Conservation (phyloP, 2,329 filamentous ascomycete species). For the Graphilbum fragrans region DNA sequence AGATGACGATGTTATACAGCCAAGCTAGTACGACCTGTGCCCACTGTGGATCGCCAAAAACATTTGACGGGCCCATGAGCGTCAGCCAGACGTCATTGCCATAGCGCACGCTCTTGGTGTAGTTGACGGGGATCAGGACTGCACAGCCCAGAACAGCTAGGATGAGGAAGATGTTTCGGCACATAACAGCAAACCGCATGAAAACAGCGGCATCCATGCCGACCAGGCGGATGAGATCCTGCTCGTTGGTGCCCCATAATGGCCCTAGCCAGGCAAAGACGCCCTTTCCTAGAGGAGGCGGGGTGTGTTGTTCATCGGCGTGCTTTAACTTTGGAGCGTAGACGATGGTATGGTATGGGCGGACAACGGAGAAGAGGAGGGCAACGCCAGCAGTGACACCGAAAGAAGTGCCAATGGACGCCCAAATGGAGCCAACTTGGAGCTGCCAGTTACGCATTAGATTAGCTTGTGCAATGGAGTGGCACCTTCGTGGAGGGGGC, state of each 20-base stretch:
- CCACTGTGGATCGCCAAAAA: slow-evolving; percentile 43
- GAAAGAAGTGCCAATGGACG: slow-evolving; percentile 70
- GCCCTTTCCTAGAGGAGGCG: slow-evolving; percentile 76
- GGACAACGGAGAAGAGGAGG: slow-evolving; percentile 73
- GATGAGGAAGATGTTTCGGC: slow-evolving; percentile 73
- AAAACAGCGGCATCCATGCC: slow-evolving; percentile 90
- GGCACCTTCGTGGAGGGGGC: too few relatives aligned
- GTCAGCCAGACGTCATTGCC: slow-evolving; percentile 34
- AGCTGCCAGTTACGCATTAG: slow-evolving; percentile 20
- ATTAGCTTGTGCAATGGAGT: neutral
- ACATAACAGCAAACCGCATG: slow-evolving; percentile 80
- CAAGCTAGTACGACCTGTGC: slow-evolving; percentile 46
- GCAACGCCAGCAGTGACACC: slow-evolving; percentile 63
- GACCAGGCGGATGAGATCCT: slow-evolving; percentile 64
- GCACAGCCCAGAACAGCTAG: slow-evolving; percentile 61
- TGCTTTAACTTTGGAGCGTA: slow-evolving; percentile 93
- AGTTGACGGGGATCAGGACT: slow-evolving; percentile 73
- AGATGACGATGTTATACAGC: slow-evolving; percentile 62
- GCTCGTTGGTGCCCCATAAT: slow-evolving; percentile 65
- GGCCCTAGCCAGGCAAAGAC: slow-evolving; percentile 79
- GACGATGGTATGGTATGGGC: slow-evolving; percentile 82
- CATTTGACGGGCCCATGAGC: slow-evolving; percentile 46
- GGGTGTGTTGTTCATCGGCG: slow-evolving; percentile 79
- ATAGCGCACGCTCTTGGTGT: slow-evolving; percentile 33
- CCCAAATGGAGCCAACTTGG: slow-evolving; percentile 52